These are phyloP conservation scores for Aspergillus sclerotioniger DNA, from an alignment of 495 filamentous ascomycete species.

Conservation along the genomic window DNA sequence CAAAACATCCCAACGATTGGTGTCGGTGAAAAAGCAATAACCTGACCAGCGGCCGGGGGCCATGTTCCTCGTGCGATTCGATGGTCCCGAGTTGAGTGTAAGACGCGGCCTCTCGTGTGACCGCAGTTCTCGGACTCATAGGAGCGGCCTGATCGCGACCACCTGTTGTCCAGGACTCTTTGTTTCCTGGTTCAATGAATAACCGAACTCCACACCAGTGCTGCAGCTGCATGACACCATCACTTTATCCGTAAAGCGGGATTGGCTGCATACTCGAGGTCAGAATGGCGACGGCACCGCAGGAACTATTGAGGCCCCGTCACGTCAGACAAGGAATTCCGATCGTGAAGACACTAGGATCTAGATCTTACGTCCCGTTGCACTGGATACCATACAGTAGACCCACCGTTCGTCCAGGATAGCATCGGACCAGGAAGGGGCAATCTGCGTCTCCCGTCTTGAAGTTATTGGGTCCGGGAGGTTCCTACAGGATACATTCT, in stretches of 20 bases:
- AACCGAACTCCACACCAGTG: not conserved
- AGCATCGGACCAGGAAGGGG: not conserved
- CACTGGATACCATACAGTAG: not conserved
- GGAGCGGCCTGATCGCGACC: not conserved
- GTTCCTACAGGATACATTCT: not conserved
- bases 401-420: not conserved
- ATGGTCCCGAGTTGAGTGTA: not conserved
- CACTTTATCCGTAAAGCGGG: not conserved
- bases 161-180: not conserved
- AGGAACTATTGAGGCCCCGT: not conserved
- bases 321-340: not conserved
- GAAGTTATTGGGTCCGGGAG: not conserved
- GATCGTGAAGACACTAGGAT: not conserved
- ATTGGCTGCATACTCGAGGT: not conserved
- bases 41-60: too few relatives aligned
- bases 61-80: not conserved
- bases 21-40: conserved; percentile 4
- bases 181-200: not conserved
- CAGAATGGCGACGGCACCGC: not conserved
- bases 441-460: not conserved
- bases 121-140: not conserved
- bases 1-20: not conserved
- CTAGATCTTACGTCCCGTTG: not conserved
- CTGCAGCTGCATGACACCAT: not conserved
- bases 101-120: not conserved